Percentiles rank a stretch among this genome's conserved stretches.
These are phyloP conservation scores for Geranomyces variabilis DNA, from an alignment of 192 early-diverging fungal genomes.

Conservation along the genomic window DNA sequence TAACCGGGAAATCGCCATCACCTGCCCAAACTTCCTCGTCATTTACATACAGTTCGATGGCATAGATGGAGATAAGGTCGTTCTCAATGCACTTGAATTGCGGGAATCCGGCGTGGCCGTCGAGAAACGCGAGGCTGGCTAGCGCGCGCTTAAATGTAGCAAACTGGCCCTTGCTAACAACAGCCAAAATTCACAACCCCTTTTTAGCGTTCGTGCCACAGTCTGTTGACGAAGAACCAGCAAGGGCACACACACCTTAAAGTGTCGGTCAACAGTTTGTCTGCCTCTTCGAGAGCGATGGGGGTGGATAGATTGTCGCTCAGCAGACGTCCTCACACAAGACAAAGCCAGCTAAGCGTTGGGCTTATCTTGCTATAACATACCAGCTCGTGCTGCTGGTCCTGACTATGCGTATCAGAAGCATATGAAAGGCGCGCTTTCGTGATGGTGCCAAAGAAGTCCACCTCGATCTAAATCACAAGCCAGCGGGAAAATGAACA, in stretches of 20 bases:
- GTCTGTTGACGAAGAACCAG: too few species aligned
- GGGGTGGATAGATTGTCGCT: neutral
- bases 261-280: conserved; percentile 14
- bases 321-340: neutral
- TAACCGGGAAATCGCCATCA: too few species aligned
- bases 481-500: neutral
- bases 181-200: neutral
- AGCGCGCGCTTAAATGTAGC: conserved; percentile 17
- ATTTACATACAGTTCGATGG: conserved; percentile 20
- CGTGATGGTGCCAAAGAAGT: conserved; percentile 1
- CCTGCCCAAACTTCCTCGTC: too few species aligned
- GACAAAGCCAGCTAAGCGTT: neutral
- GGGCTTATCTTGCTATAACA: too few species aligned
- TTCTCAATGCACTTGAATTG: conserved; percentile 21
- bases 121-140: conserved; percentile 21
- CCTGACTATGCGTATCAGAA: conserved; percentile 24
- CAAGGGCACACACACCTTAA: neutral
- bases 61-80: conserved; percentile 18
- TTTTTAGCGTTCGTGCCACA: neutral
- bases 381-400: conserved; percentile 29
- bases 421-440: conserved; percentile 24
- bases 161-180: conserved; percentile 20
- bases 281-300: conserved; percentile 20
- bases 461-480: neutral
- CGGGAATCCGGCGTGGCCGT: conserved; percentile 26